Conservation (phyloP, 352 stramenopile genomes). For the Pythium insidiosum region DNA sequence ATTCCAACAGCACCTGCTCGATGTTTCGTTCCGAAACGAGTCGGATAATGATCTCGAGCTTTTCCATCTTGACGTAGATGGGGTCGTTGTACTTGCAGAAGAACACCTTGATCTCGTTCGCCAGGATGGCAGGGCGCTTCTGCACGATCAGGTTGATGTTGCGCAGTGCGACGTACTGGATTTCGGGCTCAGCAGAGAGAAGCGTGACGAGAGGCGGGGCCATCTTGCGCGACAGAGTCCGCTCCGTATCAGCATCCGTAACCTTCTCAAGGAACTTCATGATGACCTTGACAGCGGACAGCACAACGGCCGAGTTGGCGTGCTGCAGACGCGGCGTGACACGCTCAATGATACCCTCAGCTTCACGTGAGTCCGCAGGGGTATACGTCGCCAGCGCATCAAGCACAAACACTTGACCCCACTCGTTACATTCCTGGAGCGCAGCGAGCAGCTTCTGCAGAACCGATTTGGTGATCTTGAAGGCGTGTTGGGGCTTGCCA, state of each 20-base stretch:
- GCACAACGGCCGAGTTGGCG: slow-evolving; percentile 97
- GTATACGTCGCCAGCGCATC: slow-evolving; percentile 95
- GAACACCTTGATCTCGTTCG: slow-evolving; percentile 94
- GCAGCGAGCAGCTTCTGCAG: slow-evolving; percentile 98
- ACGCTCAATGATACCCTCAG: slow-evolving; percentile 98
- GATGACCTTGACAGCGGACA: slow-evolving; percentile 97
- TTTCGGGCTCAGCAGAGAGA: slow-evolving; percentile 97
- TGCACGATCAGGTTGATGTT: slow-evolving; percentile 99
- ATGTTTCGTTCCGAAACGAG: slow-evolving; percentile 97
- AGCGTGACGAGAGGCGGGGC: slow-evolving; percentile 97
- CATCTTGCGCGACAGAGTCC: slow-evolving; percentile 92
- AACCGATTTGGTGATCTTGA: slow-evolving; percentile 95
- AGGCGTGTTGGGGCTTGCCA: slow-evolving; percentile 81
- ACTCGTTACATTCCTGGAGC: slow-evolving; percentile 99
- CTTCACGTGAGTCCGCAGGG: slow-evolving; percentile 93
- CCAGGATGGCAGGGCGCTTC: slow-evolving; percentile 93
- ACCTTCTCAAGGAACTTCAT: slow-evolving; percentile 96
- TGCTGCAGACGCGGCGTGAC: slow-evolving; percentile 97
- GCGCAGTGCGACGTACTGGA: slow-evolving; percentile 98
- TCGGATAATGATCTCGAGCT: slow-evolving; percentile 99
- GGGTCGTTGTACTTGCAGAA: slow-evolving; percentile 99
- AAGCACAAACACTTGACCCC: slow-evolving; percentile 98
- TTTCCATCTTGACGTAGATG: slow-evolving; percentile 97
- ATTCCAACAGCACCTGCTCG: slow-evolving; percentile 96
- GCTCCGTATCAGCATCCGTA: slow-evolving; percentile 89